Percentiles rank a stretch among this genome's conserved stretches.
phyloP scores from a whole-genome alignment of 2,329 filamentous ascomycete genomes.

The Alternaria sp. region DNA sequence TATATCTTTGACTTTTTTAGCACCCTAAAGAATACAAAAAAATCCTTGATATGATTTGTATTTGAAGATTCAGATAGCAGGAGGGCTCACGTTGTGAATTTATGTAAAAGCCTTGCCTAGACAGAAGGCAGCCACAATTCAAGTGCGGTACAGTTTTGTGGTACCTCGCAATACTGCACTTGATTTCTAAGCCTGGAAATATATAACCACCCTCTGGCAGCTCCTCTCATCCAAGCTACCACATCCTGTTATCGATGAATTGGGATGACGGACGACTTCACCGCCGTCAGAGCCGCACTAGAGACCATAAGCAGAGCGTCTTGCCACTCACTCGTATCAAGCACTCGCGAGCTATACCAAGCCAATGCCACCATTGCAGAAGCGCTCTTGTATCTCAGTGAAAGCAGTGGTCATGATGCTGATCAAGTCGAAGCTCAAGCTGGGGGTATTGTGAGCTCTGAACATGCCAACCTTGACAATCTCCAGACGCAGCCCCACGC shows the following conservation, averaged over 20 bases:
- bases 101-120: too few relatives aligned
- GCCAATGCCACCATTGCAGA: slow-evolving; percentile 17
- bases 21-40: too few relatives aligned
- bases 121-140: too few relatives aligned
- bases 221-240: too few relatives aligned
- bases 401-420: not conserved
- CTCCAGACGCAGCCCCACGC: not conserved
- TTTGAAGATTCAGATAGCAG: too few relatives aligned
- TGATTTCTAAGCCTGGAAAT: too few relatives aligned
- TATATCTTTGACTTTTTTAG: too few relatives aligned
- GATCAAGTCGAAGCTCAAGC: slow-evolving; percentile 11
- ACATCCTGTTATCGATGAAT: not conserved
- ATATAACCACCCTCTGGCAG: too few relatives aligned
- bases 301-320: slow-evolving; percentile 7
- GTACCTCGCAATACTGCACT: too few relatives aligned
- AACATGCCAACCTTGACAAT: not conserved
- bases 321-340: slow-evolving; percentile 2
- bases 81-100: too few relatives aligned
- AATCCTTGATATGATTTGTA: too few relatives aligned
- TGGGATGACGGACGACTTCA: not conserved
- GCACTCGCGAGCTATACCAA: slow-evolving; percentile 10
- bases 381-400: slow-evolving; percentile 8
- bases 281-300: slow-evolving; percentile 9
- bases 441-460: not conserved
- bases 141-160: too few relatives aligned